A percentile compares a stretch with the other conserved stretches of the same genome.
Conservation (phyloP, 192 early-diverging fungal genomes). For the Dispira parvispora region DNA sequence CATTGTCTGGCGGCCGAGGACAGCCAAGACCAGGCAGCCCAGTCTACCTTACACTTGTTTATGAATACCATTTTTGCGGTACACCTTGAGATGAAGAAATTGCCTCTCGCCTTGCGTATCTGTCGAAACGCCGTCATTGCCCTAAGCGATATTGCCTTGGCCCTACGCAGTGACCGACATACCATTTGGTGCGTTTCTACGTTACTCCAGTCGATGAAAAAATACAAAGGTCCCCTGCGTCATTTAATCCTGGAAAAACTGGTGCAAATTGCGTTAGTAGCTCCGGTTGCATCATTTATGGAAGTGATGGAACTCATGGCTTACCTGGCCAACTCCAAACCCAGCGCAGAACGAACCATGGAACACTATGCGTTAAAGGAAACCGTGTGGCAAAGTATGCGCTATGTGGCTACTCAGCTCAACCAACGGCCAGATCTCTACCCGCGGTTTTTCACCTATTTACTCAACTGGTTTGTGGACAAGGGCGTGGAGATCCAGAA, state of each 20-base stretch:
- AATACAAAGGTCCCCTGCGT: constrained; percentile 26
- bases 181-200: constrained; percentile 42
- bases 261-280: constrained; percentile 40
- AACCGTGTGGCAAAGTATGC: constrained; percentile 1
- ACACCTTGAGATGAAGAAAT: neutral
- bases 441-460: constrained; percentile 26
- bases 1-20: neutral
- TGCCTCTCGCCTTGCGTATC: constrained; percentile 14
- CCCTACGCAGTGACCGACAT: constrained; percentile 20
- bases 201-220: constrained; percentile 42
- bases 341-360: neutral
- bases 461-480: constrained; percentile 39
- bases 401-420: constrained; percentile 28
- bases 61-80: constrained; percentile 7
- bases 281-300: constrained; percentile 30
- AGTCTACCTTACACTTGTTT: constrained; percentile 8
- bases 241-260: constrained; percentile 35
- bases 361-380: neutral
- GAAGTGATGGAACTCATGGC: constrained; percentile 31
- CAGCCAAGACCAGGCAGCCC: neutral
- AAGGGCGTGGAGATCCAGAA: constrained; percentile 39
- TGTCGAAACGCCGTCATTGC: constrained; percentile 22
- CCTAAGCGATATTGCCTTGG: constrained; percentile 18
- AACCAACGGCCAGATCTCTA: constrained; percentile 36
- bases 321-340: neutral